Evolutionary conservation across 805 yeast genomes (phyloP), one percentile per base, ranked within the genome.

Genomic region (Kazachstania taianensis): DNA sequence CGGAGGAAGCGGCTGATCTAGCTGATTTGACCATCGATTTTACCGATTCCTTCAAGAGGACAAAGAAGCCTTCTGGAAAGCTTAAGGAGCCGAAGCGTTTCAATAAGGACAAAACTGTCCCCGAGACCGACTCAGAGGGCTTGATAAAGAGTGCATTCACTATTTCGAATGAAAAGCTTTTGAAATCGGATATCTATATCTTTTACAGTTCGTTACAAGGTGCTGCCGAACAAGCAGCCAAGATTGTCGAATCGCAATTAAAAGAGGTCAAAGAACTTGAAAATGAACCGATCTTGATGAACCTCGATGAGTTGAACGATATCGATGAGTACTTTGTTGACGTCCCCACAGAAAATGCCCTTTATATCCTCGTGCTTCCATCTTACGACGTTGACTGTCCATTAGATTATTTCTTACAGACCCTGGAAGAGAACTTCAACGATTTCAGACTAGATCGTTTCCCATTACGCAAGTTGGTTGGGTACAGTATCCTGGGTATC

Each of bases 301-400:
- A 81, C 52, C 55, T 86, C 36, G 96, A 87, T 57, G 89, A 86
- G 40, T 63, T 87, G 13, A 81, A 78, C 43, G 95, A 87, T 57
- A 61, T 83, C 35, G 96, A 87, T 49, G 81, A 81, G 40, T 86
- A 73, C 55, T 86, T 86, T 53, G 66, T 83, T 32, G 71, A 70
- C 34, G 67, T 75, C 8, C 94, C 94, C 5, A 45, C 50, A 20
- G 57, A 57, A 4, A 69, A 75, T 37, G 60, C 72, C 28, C 59
- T 84, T 9, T 86, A 84, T 49, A 53, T 87, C 25, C 44, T 86
- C 40, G 83, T 86, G 12, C 64, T 86, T 22, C 96, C 96, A 2
- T 84, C 95, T 0, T 86, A 86, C 53, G 96, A 85, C 45, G 81
- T 87, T 0, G 96, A 86, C 55, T 82, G 94, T 1, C 96, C 96